phyloP scores from a whole-genome alignment of 257 asterid species.

The Solanum clarkiae region DNA sequence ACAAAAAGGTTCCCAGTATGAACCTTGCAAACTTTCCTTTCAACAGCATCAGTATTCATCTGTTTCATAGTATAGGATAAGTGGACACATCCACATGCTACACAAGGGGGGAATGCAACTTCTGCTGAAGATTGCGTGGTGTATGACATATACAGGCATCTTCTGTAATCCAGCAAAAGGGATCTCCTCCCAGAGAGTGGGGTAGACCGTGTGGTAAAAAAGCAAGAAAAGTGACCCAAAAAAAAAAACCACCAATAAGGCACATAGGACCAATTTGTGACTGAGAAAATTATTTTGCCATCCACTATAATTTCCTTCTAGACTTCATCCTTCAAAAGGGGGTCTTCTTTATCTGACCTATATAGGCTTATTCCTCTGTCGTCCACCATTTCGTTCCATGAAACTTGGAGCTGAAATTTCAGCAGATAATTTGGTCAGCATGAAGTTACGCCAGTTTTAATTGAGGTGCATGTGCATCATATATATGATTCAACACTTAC shows the following conservation, averaged over 20 bases:
- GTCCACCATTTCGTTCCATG: constrained; percentile 21
- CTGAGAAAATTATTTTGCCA: not conserved
- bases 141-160: constrained; percentile 10
- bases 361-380: constrained; percentile 8
- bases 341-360: constrained; percentile 12
- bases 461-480: not conserved
- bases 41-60: constrained; percentile 7
- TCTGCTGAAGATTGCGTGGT: constrained; percentile 14
- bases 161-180: constrained; percentile 13
- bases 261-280: not conserved
- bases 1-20: constrained; percentile 1
- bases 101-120: constrained; percentile 30
- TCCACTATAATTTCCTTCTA: constrained; percentile 10
- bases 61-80: not conserved
- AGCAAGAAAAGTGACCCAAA: not conserved
- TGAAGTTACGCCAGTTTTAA: not conserved
- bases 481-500: not conserved
- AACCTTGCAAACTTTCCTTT: constrained; percentile 20
- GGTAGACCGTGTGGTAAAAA: constrained; percentile 5
- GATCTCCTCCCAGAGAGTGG: constrained; percentile 14
- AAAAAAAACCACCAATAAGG: constrained; percentile 16
- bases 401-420: constrained; percentile 37
- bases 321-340: constrained; percentile 8
- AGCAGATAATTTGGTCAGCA: not conserved
- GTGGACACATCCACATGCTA: constrained; percentile 21